Evolutionary conservation across 257 asterid species (phyloP), one percentile per base, ranked within the genome.

Genomic region (Fraxinus cuspidata): DNA sequence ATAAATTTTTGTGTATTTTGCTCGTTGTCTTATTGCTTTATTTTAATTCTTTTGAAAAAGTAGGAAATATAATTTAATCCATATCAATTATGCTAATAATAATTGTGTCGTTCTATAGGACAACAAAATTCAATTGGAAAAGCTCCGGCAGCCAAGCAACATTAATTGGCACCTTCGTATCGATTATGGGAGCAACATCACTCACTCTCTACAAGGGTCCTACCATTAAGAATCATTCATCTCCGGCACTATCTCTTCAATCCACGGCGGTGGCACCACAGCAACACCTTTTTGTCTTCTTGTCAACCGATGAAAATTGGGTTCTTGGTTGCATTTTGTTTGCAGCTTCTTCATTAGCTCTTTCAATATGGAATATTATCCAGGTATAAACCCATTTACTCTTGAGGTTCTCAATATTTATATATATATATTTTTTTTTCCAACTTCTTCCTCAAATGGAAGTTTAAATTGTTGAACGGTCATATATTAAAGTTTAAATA

Each of bases 241-340:
- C 82, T 73, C 80, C 87, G 11, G 81, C 84, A n/a, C 78, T 73
- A 0, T 68, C 87, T 38, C 69, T 75, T 34, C 87, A 76, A 15
- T 32, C 31, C 66, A 51, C 75, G 31, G 66, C 78, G 44, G 77
- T 81, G 69, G 83, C 76, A 27, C 80, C 85, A 2, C 65, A 9
- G 12, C 65, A 19, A 0, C 79, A 25, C 4, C 89, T 86, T 3
- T 71, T 90, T 7, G 91, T 89, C 9, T 92, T 92, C 79, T 32
- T 88, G 28, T 90, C 97, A 27, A 79, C 88, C 9, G 90, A 85
- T 51, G 89, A 89, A 78, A 84, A 92, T 23, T 92, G 97, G 97
- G 75, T 85, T 78, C 90, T 90, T 63, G 96, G 97, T 72, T 90
- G 93, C 87, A 16, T 81, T 67, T 83, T 89, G 5, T 90, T 84